Conservation (phyloP, 164 flowering plant genomes). For the Taxillus chinensis region DNA sequence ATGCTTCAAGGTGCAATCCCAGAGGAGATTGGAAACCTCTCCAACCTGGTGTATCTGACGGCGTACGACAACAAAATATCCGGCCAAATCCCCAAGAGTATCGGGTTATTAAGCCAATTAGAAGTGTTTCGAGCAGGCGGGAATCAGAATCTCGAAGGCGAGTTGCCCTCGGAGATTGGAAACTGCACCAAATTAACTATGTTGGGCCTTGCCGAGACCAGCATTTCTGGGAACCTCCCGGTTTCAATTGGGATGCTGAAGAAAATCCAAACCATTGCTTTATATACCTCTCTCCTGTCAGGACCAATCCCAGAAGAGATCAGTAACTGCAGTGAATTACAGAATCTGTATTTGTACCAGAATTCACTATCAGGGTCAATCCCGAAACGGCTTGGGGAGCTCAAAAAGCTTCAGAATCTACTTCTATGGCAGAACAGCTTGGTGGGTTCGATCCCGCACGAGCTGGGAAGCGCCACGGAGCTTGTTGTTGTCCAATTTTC, state of each 20-base stretch:
- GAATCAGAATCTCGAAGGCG: conserved; percentile 75
- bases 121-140: conserved; percentile 75
- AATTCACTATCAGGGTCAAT: conserved; percentile 76
- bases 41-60: conserved; percentile 39
- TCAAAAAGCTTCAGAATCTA: conserved; percentile 55
- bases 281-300: conserved; percentile 64
- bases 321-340: conserved; percentile 69
- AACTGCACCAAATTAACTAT: conserved; percentile 57
- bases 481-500: conserved; percentile 63
- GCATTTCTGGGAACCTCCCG: conserved; percentile 75
- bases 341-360: conserved; percentile 74
- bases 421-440: conserved; percentile 83
- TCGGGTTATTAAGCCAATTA: conserved; percentile 50
- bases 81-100: conserved; percentile 66
- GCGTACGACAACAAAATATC: conserved; percentile 67
- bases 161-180: conserved; percentile 75
- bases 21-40: conserved; percentile 49
- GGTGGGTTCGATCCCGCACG: conserved; percentile 74
- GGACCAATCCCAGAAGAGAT: conserved; percentile 87
- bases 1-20: conserved; percentile 63
- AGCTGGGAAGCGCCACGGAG: conserved; percentile 65
- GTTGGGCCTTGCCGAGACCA: conserved; percentile 84
- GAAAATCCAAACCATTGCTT: conserved; percentile 61
- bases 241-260: conserved; percentile 56
- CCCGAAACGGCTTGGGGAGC: conserved; percentile 53